Evolutionary conservation across 257 asterid species (phyloP), one percentile per base, ranked within the genome.

Genomic region (Solanum medicagineum): DNA sequence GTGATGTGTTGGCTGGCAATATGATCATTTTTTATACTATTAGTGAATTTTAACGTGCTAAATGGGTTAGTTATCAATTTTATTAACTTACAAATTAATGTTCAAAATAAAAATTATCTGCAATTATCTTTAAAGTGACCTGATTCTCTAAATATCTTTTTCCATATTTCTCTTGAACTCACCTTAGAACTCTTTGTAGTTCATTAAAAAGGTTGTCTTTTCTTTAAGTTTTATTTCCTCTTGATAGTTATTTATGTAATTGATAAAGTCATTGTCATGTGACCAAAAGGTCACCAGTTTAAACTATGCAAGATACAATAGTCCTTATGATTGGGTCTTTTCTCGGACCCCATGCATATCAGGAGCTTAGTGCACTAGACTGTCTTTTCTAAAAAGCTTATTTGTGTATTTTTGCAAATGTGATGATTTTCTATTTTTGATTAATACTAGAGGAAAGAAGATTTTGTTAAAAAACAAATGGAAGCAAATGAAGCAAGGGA

Each of bases 401-500:
- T 59, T 29, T 66, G 53, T 9, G 51, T 36, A 69, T 17, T 69
- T 36, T 32, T 68, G 51, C 77, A 36, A 8, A 66, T 20, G 14
- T 60, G 42, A 22, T 63, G 7, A 63, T 0, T 15, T 69, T 17
- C 0, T 47, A 47, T 74, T 32, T 60, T 49, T 75, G 82, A 49
- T 49, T 49, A 49, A 26, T 79, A 57, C 17, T 16, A 53, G 83
- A 47, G 53, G 53, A 17, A 68, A 16, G 11, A 59, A 69, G 51
- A 8, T 36, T 32, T 32, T 32, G 36, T 32, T 32, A 32, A 32
- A 32, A 32, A 32, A 32, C 36, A 32, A 32, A 32, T 32, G 36
- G 83, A 79, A 26, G 49, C 29, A 70, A 70, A 70, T 70, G 54
- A 70, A 70, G 80, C 17, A 79, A 84, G 84, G 81, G 83, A 84